These are phyloP conservation scores for Blechomonas ayalai DNA, from an alignment of 208 protist genomes.

Conservation along the genomic window DNA sequence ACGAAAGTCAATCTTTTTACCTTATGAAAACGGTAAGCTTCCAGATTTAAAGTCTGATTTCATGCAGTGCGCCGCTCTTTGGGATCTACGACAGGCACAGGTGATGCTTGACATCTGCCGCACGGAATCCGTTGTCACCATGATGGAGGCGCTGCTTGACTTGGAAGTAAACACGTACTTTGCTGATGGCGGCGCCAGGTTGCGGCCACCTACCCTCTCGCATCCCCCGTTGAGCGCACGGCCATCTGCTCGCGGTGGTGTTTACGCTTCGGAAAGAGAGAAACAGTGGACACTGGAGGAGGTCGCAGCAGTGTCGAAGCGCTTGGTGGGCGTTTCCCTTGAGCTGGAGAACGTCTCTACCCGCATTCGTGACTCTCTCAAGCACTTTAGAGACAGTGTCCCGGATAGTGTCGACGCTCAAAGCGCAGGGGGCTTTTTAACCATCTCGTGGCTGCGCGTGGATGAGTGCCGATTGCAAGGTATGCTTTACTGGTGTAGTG, in stretches of 20 bases:
- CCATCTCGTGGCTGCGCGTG: constrained; percentile 13
- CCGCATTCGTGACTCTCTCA: constrained; percentile 17
- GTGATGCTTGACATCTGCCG: constrained; percentile 32
- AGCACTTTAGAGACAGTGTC: constrained; percentile 1
- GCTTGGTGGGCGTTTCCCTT: constrained; percentile 16
- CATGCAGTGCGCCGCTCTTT: constrained; percentile 37
- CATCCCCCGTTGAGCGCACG: too few species aligned
- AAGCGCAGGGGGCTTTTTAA: constrained; percentile 29
- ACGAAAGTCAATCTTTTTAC: constrained; percentile 15
- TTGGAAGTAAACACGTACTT: constrained; percentile 9
- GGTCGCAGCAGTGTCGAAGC: neutral
- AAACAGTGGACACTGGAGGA: too few species aligned
- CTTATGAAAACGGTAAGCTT: constrained; percentile 6
- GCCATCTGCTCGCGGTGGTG: too few species aligned
- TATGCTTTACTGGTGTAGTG: constrained; percentile 37
- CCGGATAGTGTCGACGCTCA: constrained; percentile 1
- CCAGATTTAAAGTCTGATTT: constrained; percentile 37
- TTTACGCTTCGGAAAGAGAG: too few species aligned
- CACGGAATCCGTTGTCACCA: constrained; percentile 20
- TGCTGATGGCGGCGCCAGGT: neutral
- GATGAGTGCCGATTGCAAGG: constrained; percentile 20
- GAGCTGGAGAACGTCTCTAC: constrained; percentile 23
- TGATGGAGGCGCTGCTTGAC: constrained; percentile 32
- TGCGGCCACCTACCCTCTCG: too few species aligned
- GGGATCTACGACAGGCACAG: constrained; percentile 30